A percentile compares a stretch with the other conserved stretches of the same genome.
Conservation (phyloP, 371 early-diverging fungal genomes). For the Phascolomyces articulosus region DNA sequence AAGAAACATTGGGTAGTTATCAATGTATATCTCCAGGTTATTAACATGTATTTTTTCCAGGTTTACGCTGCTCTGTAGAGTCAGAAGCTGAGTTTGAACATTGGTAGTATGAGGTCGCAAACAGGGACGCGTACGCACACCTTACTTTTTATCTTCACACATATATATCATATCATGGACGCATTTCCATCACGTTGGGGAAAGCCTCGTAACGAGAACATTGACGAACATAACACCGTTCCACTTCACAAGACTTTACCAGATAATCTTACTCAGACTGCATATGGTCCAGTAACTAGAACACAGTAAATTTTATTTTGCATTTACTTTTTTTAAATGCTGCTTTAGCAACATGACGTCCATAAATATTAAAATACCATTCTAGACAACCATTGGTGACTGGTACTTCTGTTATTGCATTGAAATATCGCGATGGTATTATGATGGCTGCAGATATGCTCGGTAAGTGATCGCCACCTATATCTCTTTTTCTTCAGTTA, state of each 20-base stretch:
- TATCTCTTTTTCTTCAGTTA: neutral
- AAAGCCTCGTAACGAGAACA: constrained; percentile 70
- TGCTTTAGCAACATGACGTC: no score
- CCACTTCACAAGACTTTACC: constrained; percentile 52
- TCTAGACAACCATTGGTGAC: constrained; percentile 89
- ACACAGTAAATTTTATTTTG: constrained; percentile 57
- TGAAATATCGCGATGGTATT: constrained; percentile 97
- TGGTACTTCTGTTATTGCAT: constrained; percentile 95
- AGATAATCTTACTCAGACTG: constrained; percentile 40
- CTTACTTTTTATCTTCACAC: neutral
- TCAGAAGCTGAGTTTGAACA: constrained; percentile 7
- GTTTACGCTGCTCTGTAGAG: no score
- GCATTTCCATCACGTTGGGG: constrained; percentile 86
- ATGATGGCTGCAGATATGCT: constrained; percentile 98
- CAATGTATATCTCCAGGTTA: no score
- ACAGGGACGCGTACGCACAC: constrained; percentile 1
- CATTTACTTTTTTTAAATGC: no score
- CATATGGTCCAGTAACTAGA: constrained; percentile 59
- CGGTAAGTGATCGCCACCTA: constrained; percentile 51
- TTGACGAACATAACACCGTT: constrained; percentile 64
- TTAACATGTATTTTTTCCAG: no score
- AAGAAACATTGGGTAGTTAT: no score
- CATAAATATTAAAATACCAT: no score
- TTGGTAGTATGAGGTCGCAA: no score
- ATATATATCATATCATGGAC: constrained; percentile 56